A percentile compares a stretch with the other conserved stretches of the same genome.
Conservation (phyloP, 2,329 filamentous ascomycete species). For the Fonsecaea pedrosoi region DNA sequence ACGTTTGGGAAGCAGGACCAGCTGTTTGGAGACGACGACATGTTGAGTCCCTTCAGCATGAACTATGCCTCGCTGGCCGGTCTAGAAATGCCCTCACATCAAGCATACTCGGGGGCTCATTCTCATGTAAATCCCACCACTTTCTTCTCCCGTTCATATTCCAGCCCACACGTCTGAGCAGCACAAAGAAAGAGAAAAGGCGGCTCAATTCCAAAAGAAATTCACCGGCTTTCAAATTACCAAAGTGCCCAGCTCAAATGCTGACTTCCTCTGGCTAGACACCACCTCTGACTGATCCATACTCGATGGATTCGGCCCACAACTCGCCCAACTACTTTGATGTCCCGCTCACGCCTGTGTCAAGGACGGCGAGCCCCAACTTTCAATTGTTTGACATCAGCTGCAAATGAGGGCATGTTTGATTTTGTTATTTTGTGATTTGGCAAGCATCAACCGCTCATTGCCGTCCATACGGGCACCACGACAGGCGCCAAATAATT, state of each 20-base stretch:
- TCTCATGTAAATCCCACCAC: slow-evolving; percentile 53
- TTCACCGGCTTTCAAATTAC: slow-evolving; percentile 17
- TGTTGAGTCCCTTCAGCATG: slow-evolving; percentile 66
- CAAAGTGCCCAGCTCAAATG: slow-evolving; percentile 34
- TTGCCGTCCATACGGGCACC: slow-evolving; percentile 7
- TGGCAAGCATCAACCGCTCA: slow-evolving; percentile 6
- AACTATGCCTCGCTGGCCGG: slow-evolving; percentile 66
- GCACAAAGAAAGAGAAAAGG: slow-evolving; percentile 22
- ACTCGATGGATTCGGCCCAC: slow-evolving; percentile 51
- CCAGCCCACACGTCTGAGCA: slow-evolving; percentile 34
- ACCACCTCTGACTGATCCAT: slow-evolving; percentile 48
- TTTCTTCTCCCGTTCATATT: slow-evolving; percentile 39
- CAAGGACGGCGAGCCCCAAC: slow-evolving; percentile 50
- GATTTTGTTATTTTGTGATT: neutral
- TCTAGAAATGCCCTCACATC: slow-evolving; percentile 57
- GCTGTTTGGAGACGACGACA: slow-evolving; percentile 60
- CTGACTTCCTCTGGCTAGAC: slow-evolving; percentile 44
- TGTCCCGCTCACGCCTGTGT: slow-evolving; percentile 52
- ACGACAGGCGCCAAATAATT: neutral
- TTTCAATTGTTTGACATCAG: slow-evolving; percentile 40
- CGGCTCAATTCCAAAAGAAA: slow-evolving; percentile 20
- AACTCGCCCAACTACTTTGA: slow-evolving; percentile 51
- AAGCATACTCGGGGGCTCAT: slow-evolving; percentile 47
- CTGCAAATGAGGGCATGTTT: slow-evolving; percentile 27
- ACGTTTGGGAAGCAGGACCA: slow-evolving; percentile 60